Conservation (phyloP, 257 asterid species). For the Solanum commersonii region DNA sequence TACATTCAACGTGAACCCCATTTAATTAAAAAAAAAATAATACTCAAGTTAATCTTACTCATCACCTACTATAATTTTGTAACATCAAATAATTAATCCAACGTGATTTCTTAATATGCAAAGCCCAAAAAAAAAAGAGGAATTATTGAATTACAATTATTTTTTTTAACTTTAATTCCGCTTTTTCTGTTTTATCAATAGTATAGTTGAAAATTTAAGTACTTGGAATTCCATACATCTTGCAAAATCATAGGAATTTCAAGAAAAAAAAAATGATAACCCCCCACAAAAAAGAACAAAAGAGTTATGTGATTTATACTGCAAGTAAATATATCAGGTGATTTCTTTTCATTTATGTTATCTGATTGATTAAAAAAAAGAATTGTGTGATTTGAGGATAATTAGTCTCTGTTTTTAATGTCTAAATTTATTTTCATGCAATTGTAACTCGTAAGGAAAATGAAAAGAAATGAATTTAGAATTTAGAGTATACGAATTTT, state of each 20-base stretch:
- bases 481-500: not conserved
- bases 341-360: not conserved
- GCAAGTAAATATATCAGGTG: not conserved
- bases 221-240: not conserved
- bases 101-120: not conserved
- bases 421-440: not conserved
- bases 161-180: not conserved
- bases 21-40: not conserved
- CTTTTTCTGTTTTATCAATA: not conserved
- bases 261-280: not conserved
- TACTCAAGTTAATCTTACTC: constrained; percentile 16
- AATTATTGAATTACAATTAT: not conserved
- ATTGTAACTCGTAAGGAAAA: not conserved
- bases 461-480: not conserved
- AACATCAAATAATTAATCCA: not conserved
- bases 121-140: not conserved
- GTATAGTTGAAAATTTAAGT: not conserved
- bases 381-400: not conserved
- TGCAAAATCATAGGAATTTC: not conserved
- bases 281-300: no score
- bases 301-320: not conserved
- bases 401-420: not conserved
- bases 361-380: not conserved
- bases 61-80: not conserved
- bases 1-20: constrained; percentile 5